A percentile compares a stretch with the other conserved stretches of the same genome.
Conservation (phyloP, 1,139 yeast genomes). For the Hyphopichia pseudoburtonii region DNA sequence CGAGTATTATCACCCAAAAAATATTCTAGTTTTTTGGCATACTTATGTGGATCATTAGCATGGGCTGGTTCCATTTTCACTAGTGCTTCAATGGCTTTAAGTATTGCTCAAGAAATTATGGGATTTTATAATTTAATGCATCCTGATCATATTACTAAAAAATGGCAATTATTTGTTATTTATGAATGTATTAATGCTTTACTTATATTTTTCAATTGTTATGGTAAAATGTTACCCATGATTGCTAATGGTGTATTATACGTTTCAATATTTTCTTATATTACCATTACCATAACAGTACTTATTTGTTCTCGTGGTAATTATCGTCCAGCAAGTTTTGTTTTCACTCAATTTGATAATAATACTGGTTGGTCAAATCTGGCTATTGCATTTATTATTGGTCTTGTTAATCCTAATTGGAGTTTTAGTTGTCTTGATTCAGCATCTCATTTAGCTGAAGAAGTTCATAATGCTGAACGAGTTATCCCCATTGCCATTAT, state of each 20-base stretch:
- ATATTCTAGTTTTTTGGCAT: conserved; percentile 48
- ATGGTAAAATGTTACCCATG: conserved; percentile 35
- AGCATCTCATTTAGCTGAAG: conserved; percentile 73
- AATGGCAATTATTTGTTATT: conserved; percentile 55
- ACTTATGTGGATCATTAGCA: conserved; percentile 55
- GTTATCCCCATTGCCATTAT: conserved; percentile 63
- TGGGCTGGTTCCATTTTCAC: conserved; percentile 62
- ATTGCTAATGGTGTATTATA: conserved; percentile 38
- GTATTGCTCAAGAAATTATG: conserved; percentile 48
- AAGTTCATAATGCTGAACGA: conserved; percentile 56
- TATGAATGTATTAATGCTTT: conserved; percentile 41
- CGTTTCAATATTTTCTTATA: conserved; percentile 36
- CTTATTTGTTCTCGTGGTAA: conserved; percentile 38
- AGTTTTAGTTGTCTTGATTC: conserved; percentile 68
- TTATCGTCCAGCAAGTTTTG: conserved; percentile 37
- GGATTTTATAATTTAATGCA: conserved; percentile 51
- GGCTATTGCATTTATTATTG: conserved; percentile 54
- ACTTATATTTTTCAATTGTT: conserved; percentile 36
- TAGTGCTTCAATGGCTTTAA: conserved; percentile 52
- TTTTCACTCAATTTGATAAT: conserved; percentile 37
- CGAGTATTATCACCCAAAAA: conserved; percentile 52
- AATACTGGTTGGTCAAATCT: conserved; percentile 42
- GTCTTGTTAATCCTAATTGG: conserved; percentile 69
- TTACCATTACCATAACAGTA: conserved; percentile 36
- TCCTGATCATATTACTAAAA: conserved; percentile 40